A percentile compares a stretch with the other conserved stretches of the same genome.
phyloP scores from a whole-genome alignment of 306 rosid species.

The Arachis stenosperma region DNA sequence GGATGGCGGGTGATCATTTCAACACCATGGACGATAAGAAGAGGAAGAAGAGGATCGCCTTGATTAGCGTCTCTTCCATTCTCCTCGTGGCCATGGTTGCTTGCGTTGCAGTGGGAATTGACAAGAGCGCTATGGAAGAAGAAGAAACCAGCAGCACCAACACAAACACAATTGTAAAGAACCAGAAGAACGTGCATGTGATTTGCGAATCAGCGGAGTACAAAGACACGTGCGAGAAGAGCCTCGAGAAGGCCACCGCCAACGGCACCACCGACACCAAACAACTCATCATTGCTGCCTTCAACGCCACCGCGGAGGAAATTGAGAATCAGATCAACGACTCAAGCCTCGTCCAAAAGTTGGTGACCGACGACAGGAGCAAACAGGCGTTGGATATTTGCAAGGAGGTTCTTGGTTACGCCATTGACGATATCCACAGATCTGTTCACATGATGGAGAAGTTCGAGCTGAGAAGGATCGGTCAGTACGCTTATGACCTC shows the following conservation, averaged over 20 bases:
- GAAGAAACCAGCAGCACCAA: neutral
- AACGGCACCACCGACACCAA: conserved; percentile 49
- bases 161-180: neutral
- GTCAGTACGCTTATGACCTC: conserved; percentile 55
- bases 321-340: conserved; percentile 34
- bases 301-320: conserved; percentile 46
- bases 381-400: conserved; percentile 66
- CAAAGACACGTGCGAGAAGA: conserved; percentile 54
- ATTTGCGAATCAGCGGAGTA: conserved; percentile 63
- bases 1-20: no score
- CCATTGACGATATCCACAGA: conserved; percentile 56
- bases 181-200: conserved; percentile 44
- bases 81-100: conserved; percentile 47
- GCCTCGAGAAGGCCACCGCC: conserved; percentile 41
- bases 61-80: conserved; percentile 39
- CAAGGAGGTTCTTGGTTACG: conserved; percentile 68
- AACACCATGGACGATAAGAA: neutral
- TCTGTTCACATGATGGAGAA: conserved; percentile 44
- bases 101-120: conserved; percentile 36
- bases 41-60: conserved; percentile 40
- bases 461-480: conserved; percentile 43
- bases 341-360: conserved; percentile 42
- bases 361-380: conserved; percentile 49
- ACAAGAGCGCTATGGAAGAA: rapidly evolving
- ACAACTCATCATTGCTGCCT: conserved; percentile 53